phyloP scores from a whole-genome alignment of 768 basidiomycete species.

The Termitomyces sp. region DNA sequence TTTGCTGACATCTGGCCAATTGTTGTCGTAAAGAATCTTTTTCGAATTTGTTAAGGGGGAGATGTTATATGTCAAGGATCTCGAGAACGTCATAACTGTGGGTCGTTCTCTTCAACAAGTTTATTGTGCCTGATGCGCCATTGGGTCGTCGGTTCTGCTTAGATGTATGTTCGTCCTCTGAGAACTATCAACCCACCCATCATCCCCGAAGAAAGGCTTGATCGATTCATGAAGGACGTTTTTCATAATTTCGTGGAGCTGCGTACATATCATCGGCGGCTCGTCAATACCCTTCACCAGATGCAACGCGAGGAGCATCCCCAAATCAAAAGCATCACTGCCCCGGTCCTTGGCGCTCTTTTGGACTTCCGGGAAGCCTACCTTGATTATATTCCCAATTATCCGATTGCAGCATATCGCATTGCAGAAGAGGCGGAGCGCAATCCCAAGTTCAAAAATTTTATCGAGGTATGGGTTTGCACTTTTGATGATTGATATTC shows the following conservation, averaged over 20 bases:
- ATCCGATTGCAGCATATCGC: conserved; percentile 85
- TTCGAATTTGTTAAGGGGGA: conserved; percentile 95
- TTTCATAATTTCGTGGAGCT: conserved; percentile 86
- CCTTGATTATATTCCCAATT: conserved; percentile 87
- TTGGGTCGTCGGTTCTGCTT: neutral
- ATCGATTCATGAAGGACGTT: conserved; percentile 78
- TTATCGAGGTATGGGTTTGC: conserved; percentile 58
- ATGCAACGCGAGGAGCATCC: conserved; percentile 89
- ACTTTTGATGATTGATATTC: neutral
- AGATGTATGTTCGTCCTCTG: conserved; percentile 85
- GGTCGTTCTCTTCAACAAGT: conserved; percentile 17
- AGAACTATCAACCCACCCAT: conserved; percentile 73
- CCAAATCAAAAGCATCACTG: conserved; percentile 73
- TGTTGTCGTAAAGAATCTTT: conserved; percentile 54
- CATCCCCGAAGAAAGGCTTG: conserved; percentile 63
- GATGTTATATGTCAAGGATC: conserved; percentile 94
- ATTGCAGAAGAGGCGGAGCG: conserved; percentile 84
- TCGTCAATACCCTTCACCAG: conserved; percentile 78
- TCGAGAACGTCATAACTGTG: conserved; percentile 82
- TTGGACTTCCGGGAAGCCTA: conserved; percentile 92
- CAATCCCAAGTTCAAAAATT: conserved; percentile 72
- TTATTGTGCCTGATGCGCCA: neutral
- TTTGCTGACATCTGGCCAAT: neutral
- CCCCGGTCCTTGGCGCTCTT: conserved; percentile 80
- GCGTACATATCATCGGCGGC: conserved; percentile 63